Base-by-base conservation (phyloP, 768 basidiomycete species). In the Naganishia randhawae region DNA sequence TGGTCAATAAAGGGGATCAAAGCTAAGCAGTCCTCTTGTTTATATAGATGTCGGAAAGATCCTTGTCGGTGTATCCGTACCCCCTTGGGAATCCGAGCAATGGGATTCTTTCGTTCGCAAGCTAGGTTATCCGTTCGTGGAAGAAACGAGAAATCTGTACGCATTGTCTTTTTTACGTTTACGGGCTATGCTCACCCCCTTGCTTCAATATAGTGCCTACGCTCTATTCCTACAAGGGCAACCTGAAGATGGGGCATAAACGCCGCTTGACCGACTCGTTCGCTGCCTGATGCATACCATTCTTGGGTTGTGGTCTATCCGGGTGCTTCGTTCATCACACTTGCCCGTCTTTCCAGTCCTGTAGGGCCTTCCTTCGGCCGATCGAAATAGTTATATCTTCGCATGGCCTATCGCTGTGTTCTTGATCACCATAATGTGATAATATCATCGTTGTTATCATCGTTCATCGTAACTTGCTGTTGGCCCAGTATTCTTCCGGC, bases 21-120 rank as follows among this genome's bases (percentile, higher is more conserved):
- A 51, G 5, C 9, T 66, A 52, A 33, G 19, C 42, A 39, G 25
- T 11, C 5, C 48, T 57, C 19, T 0, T 35, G 1, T 27, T 27
- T n/a, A 31, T 8, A 13, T 51, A 95, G 95, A 98, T 77, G 82
- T 97, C 31, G 92, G 92, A 29, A 95, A 88, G 79, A 90, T 99
- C 3, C 82, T 99, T 57, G 91, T 93, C 3, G 96, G 92, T 1
- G 88, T 98, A 63, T 94, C 96, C 77, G 92, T 97, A 2, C 91
- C 93, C 9, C 83, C 84, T 45, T 77, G 81, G 37, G 90, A 91
- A 51, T 81, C 83, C 41, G 81, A 82, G 14, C 84, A 85, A 57
- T 97, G 97, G 73, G 84, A 86, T 64, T 81, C 82, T 19, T 97
- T 91, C 79, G 80, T 99, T 71, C 80, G 85, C 53, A 85, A 87